Evolutionary conservation across 306 rosid genomes (phyloP), one percentile per base, ranked within the genome.

Genomic region (Cyclanthera cordifolia): DNA sequence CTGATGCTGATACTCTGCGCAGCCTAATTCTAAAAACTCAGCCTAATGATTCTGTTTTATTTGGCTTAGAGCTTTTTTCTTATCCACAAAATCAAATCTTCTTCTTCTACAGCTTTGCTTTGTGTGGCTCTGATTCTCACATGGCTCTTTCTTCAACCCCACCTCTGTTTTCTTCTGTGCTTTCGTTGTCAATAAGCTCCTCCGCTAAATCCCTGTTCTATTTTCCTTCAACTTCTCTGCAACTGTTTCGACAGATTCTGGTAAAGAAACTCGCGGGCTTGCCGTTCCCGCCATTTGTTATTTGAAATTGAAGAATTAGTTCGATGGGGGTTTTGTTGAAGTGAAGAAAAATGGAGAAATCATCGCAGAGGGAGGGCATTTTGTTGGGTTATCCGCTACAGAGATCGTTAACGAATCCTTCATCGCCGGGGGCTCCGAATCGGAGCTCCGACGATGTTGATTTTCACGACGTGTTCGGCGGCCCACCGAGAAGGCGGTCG

Each of bases 391-490:
- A 63, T 68, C 69, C 75, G 24, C 72, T 76, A 43, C 79, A 64
- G 43, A 76, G 80, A 46, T n/a, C 84, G 3, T 73, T 72, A 34
- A 72, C 77, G 8, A 75, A 67, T 69, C 64, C 73, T 17, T 73
- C 84, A 72, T 64, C 82, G 9, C 41, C 81, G 4, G 56, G 39
- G 6, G 70, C 79, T 6, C 69, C 89, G 2, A 23, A 27, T 70
- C 76, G 82, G 49, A 75, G 69, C 53, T 79, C 86, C 3, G 68
- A 39, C 4, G 96, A 86, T 21, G 78, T 86, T 19, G 99, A 94
- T 79, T 94, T 94, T 50, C 64, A 77, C 54, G 99, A 88, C 47
- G 97, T 94, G 53, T 94, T 90, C 19, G 95, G 99, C 0, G 99
- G 99, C 0, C 99, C 99, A 2, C 99, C 97, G 3, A 79, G 87